Conservation (phyloP, 1,139 yeast species). For the Debaryomyces nepalensis region DNA sequence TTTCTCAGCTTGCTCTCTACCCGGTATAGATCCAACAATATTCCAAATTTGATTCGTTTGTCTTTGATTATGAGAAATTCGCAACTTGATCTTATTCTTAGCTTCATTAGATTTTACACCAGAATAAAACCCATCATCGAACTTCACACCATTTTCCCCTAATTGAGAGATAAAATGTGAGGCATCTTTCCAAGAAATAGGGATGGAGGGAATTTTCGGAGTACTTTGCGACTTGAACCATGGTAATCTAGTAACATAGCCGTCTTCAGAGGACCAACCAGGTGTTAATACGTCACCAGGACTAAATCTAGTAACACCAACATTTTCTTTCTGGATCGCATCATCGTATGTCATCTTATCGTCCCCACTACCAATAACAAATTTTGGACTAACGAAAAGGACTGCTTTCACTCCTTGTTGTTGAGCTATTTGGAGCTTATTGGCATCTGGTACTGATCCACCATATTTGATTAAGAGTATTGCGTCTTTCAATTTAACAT, state of each 20-base stretch:
- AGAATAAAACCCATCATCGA: slow-evolving; percentile 34
- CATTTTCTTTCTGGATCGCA: slow-evolving; percentile 64
- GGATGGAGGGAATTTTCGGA: slow-evolving; percentile 75
- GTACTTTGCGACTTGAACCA: slow-evolving; percentile 57
- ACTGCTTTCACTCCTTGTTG: slow-evolving; percentile 39
- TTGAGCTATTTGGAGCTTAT: slow-evolving; percentile 40
- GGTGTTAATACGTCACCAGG: slow-evolving; percentile 85
- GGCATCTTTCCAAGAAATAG: slow-evolving; percentile 77
- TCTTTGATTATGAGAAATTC: slow-evolving; percentile 53
- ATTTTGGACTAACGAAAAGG: slow-evolving; percentile 38
- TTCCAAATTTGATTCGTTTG: slow-evolving; percentile 78
- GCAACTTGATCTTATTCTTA: slow-evolving; percentile 34
- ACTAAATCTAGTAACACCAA: slow-evolving; percentile 64
- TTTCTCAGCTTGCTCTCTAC: slow-evolving; percentile 77
- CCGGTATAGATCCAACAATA: slow-evolving; percentile 75
- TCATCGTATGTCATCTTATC: slow-evolving; percentile 48
- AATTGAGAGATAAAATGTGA: slow-evolving; percentile 51
- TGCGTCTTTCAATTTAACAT: slow-evolving; percentile 42
- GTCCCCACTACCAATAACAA: slow-evolving; percentile 25
- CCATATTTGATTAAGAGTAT: slow-evolving; percentile 71
- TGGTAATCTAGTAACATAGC: slow-evolving; percentile 38
- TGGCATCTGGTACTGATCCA: slow-evolving; percentile 43
- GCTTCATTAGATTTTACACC: slow-evolving; percentile 34
- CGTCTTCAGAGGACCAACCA: slow-evolving; percentile 67
- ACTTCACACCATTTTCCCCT: slow-evolving; percentile 50